A percentile compares a stretch with the other conserved stretches of the same genome.
Conservation (phyloP, 441 rosid genomes). For the Omphalea diandra region DNA sequence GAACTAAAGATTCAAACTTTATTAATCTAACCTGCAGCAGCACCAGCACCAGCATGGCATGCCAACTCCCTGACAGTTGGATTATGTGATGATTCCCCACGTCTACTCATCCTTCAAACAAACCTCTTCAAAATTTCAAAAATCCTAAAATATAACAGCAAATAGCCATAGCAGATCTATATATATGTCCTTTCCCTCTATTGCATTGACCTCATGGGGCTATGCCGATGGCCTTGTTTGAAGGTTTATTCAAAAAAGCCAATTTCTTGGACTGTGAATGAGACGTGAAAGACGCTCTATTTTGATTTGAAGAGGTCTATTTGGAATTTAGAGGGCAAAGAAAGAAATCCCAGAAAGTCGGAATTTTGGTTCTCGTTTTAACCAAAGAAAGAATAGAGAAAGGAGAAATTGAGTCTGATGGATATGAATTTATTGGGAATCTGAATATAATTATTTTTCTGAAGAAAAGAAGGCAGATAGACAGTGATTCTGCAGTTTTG, state of each 20-base stretch:
- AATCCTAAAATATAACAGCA: constrained; percentile 18
- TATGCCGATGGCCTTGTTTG: constrained; percentile 10
- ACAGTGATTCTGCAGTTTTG: not conserved
- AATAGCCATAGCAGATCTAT: constrained; percentile 43
- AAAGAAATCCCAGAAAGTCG: not conserved
- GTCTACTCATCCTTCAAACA: constrained; percentile 47
- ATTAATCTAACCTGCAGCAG: constrained; percentile 67
- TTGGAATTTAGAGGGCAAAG: not conserved
- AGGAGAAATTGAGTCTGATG: not conserved
- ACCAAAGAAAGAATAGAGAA: not conserved
- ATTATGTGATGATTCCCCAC: constrained; percentile 37
- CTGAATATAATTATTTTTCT: too few relatives aligned
- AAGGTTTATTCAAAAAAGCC: constrained; percentile 20
- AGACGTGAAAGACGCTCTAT: constrained; percentile 9
- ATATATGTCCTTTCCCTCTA: not conserved
- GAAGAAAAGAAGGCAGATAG: not conserved
- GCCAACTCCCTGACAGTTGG: constrained; percentile 39
- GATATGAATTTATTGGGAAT: not conserved
- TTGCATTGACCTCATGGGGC: constrained; percentile 10
- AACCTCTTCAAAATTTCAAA: constrained; percentile 28
- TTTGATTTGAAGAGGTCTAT: constrained; percentile 20
- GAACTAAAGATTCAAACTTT: not conserved
- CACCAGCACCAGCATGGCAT: constrained; percentile 73
- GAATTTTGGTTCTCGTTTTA: not conserved
- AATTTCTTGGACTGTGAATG: not conserved